phyloP scores from a whole-genome alignment of 2,329 filamentous ascomycete genomes.

The Cadophora sp. region DNA sequence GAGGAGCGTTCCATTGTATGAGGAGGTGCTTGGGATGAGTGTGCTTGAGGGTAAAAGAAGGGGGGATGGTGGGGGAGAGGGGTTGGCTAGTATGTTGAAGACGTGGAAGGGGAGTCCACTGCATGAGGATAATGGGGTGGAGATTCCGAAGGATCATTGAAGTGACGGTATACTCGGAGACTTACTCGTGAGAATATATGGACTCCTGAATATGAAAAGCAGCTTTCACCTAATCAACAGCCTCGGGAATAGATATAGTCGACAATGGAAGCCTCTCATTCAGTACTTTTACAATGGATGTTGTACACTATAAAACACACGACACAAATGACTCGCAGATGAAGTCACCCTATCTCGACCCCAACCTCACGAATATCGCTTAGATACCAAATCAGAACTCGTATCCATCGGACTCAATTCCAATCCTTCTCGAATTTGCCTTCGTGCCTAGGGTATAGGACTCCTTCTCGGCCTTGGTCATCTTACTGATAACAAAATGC shows the following conservation, averaged over 20 bases:
- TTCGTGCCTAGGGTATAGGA: conserved; percentile 4
- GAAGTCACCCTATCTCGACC: neutral
- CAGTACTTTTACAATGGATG: neutral
- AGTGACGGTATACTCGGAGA: neutral
- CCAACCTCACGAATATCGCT: neutral
- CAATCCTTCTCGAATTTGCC: neutral
- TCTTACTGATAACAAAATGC: conserved; percentile 26
- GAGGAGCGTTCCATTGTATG: conserved; percentile 37
- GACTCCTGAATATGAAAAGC: neutral
- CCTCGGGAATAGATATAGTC: neutral
- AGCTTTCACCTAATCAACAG: neutral
- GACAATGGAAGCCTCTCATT: neutral
- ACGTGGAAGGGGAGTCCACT: conserved; percentile 7
- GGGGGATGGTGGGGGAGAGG: conserved; percentile 14
- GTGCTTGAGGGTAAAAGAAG: conserved; percentile 21
- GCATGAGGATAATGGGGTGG: conserved; percentile 4
- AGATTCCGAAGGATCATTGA: conserved; percentile 6
- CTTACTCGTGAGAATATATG: neutral
- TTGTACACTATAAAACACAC: neutral
- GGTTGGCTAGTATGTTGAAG: conserved; percentile 27
- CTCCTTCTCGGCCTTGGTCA: conserved; percentile 21
- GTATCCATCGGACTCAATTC: neutral
- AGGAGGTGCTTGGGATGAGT: conserved; percentile 35
- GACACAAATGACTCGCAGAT: neutral
- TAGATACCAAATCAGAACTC: neutral